Conservation (phyloP, 345 rosid species). For the Balakata baccata region DNA sequence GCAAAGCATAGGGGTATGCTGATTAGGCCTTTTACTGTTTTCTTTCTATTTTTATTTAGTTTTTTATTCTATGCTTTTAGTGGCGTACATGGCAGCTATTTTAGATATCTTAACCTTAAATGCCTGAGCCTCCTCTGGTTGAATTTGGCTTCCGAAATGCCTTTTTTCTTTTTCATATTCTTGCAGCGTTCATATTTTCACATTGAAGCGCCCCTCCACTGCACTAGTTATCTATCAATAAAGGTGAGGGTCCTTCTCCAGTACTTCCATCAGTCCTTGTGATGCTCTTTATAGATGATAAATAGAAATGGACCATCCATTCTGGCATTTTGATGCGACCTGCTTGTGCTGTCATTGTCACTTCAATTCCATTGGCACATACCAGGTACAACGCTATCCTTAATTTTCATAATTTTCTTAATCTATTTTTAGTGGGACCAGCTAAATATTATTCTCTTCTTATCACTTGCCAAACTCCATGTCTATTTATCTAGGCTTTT, state of each 20-base stretch:
- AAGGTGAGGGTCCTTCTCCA: conserved; percentile 26
- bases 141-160: not conserved
- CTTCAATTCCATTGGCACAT: conserved; percentile 38
- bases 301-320: conserved; percentile 28
- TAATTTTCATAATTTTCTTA: conserved; percentile 9
- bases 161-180: not conserved
- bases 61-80: not conserved
- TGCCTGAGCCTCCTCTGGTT: not conserved
- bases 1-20: not conserved
- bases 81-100: not conserved
- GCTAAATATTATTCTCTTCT: conserved; percentile 10
- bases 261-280: conserved; percentile 30
- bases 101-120: not conserved
- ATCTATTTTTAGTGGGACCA: conserved; percentile 24
- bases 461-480: conserved; percentile 8
- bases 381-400: conserved; percentile 20
- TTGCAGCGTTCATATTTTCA: conserved; percentile 18
- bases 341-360: conserved; percentile 41
- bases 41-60: no score
- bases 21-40: not conserved
- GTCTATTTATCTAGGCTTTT: conserved; percentile 23
- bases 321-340: conserved; percentile 37
- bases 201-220: not conserved
- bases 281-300: conserved; percentile 16
- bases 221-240: conserved; percentile 16